A percentile compares a stretch with the other conserved stretches of the same genome.
Conservation (phyloP, 352 stramenopile genomes). For the Phytophthora sp. region DNA sequence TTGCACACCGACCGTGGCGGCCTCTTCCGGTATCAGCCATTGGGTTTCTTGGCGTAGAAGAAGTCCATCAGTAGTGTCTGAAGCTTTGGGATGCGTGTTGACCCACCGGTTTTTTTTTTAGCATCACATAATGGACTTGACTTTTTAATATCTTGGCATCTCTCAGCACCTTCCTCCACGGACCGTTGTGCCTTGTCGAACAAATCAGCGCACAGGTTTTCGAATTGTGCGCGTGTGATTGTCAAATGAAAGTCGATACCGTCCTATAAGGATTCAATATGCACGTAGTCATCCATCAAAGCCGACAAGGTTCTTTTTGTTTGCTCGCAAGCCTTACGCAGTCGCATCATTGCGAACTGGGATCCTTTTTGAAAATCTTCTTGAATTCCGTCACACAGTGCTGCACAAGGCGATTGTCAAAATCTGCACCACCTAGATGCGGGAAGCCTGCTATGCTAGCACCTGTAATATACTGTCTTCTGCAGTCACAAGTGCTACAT, state of each 20-base stretch:
- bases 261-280: neutral
- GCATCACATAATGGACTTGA: neutral
- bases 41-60: neutral
- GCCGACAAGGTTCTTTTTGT: neutral
- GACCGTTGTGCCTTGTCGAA: neutral
- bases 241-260: neutral
- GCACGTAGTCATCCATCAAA: neutral
- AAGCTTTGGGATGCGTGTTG: neutral
- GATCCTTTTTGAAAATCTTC: neutral
- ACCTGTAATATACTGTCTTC: neutral
- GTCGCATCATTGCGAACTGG: neutral
- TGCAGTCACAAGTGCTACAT: neutral
- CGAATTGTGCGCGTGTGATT: neutral
- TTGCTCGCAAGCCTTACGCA: constrained; percentile 1
- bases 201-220: neutral
- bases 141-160: neutral
- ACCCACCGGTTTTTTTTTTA: constrained; percentile 4
- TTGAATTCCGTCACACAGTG: neutral
- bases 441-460: neutral
- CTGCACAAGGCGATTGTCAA: neutral
- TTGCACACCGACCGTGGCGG: neutral
- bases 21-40: neutral
- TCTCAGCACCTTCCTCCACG: neutral
- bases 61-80: neutral
- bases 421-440: neutral